These are phyloP conservation scores for Euphrasia confusa DNA, from an alignment of 257 asterid genomes.

Conservation along the genomic window DNA sequence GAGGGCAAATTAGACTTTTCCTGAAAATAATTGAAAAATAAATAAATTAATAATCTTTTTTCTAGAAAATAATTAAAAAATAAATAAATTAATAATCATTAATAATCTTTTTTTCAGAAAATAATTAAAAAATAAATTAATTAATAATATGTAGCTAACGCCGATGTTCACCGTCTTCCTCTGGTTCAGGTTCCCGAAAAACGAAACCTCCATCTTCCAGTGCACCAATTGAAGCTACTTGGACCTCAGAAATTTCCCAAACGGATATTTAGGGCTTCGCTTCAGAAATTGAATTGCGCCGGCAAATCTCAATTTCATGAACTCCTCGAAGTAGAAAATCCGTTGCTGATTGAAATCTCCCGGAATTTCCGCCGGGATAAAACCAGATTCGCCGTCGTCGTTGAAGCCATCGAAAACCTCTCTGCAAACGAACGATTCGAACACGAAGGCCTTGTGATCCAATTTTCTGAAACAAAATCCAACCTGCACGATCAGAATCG, in stretches of 20 bases:
- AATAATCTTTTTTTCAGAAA: too few species aligned
- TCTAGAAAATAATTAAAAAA: too few species aligned
- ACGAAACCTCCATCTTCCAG: slow-evolving; percentile 90
- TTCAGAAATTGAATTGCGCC: slow-evolving; percentile 45
- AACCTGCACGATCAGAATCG: slow-evolving; percentile 36
- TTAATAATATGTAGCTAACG: too few species aligned
- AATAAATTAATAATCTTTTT: too few species aligned
- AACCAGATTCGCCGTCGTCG: slow-evolving; percentile 24
- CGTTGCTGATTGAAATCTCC: slow-evolving; percentile 35
- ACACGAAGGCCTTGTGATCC: slow-evolving; percentile 62
- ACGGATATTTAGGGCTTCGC: slow-evolving; percentile 47
- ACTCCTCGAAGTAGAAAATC: slow-evolving; percentile 49
- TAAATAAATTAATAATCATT: too few species aligned
- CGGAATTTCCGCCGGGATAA: slow-evolving; percentile 27
- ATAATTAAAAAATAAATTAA: too few species aligned
- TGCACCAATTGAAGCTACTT: slow-evolving; percentile 77
- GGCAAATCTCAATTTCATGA: slow-evolving; percentile 48
- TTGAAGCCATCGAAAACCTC: slow-evolving; percentile 63
- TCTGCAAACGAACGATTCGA: slow-evolving; percentile 80
- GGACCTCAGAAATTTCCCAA: slow-evolving; percentile 62
- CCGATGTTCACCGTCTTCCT: slow-evolving; percentile 65
- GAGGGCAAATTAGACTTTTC: too few species aligned
- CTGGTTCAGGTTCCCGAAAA: slow-evolving; percentile 77
- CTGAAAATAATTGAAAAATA: too few species aligned
- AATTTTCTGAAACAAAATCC: slow-evolving; percentile 38